phyloP scores from a whole-genome alignment of 2,329 filamentous ascomycete genomes.

The Akanthomyces muscarius region DNA sequence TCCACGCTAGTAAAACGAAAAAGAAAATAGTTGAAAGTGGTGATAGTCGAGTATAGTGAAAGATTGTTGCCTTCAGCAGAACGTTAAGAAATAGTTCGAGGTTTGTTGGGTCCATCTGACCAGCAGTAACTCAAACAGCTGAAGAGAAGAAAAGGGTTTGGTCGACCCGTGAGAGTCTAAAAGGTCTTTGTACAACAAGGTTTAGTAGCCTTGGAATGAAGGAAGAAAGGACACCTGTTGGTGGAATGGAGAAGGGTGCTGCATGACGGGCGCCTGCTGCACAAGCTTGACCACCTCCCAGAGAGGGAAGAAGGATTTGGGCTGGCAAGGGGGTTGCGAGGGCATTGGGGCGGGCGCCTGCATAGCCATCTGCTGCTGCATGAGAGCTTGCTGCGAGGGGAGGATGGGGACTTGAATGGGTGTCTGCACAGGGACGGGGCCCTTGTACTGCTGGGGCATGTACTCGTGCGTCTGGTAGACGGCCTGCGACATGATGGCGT shows the following conservation, averaged over 20 bases:
- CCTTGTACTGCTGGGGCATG: slow-evolving; percentile 42
- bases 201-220: slow-evolving; percentile 50
- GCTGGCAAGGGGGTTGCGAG: slow-evolving; percentile 35
- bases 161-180: slow-evolving; percentile 8
- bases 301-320: slow-evolving; percentile 47
- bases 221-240: slow-evolving; percentile 50
- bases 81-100: not conserved
- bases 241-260: slow-evolving; percentile 49
- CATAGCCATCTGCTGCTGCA: slow-evolving; percentile 26
- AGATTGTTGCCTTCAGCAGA: not conserved
- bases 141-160: not conserved
- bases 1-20: slow-evolving; percentile 18
- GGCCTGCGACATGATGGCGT: slow-evolving; percentile 34
- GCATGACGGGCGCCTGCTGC: slow-evolving; percentile 45
- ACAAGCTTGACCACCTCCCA: slow-evolving; percentile 53
- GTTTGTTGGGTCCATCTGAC: slow-evolving; percentile 4
- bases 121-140: slow-evolving; percentile 14
- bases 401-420: slow-evolving; percentile 16
- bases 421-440: slow-evolving; percentile 30
- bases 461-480: slow-evolving; percentile 45
- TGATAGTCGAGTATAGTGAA: slow-evolving; percentile 2
- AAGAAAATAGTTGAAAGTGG: not conserved
- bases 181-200: slow-evolving; percentile 13
- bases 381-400: slow-evolving; percentile 25
- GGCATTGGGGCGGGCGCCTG: slow-evolving; percentile 37